Percentiles rank a stretch among this genome's conserved stretches.
Conservation (phyloP, 2,329 filamentous ascomycete genomes). For the Fusarium longipes region DNA sequence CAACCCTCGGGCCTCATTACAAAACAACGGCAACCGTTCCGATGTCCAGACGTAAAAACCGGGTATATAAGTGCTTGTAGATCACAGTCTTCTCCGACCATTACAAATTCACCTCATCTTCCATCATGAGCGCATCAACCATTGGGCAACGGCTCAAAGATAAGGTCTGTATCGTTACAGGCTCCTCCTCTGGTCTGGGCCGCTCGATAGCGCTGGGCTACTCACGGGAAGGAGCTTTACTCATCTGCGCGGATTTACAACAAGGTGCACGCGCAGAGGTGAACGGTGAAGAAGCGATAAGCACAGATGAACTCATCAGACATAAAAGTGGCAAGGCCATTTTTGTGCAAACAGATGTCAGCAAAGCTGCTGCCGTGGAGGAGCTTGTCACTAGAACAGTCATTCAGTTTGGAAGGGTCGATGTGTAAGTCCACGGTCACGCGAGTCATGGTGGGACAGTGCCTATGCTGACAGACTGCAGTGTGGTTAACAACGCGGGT, state of each 20-base stretch:
- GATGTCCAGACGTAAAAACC: background rate
- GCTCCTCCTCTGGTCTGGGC: conserved; percentile 59
- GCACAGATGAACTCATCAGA: conserved; percentile 51
- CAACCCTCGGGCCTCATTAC: background rate
- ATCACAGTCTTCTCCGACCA: background rate
- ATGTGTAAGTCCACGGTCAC: conserved; percentile 42
- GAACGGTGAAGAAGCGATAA: conserved; percentile 45
- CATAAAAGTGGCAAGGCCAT: conserved; percentile 51
- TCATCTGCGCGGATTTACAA: conserved; percentile 57
- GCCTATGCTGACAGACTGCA: conserved; percentile 18
- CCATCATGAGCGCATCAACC: background rate
- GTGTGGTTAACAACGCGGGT: conserved; percentile 58
- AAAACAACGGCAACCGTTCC: background rate
- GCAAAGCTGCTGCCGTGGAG: conserved; percentile 51
- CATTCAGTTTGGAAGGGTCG: conserved; percentile 35
- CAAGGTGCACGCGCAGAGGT: conserved; percentile 44
- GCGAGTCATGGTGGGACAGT: conserved; percentile 28
- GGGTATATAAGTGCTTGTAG: background rate
- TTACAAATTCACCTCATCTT: fast-evolving
- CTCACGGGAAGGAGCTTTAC: conserved; percentile 53
- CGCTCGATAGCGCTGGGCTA: conserved; percentile 59
- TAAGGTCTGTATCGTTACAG: conserved; percentile 58
- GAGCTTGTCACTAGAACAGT: conserved; percentile 48
- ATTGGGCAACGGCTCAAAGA: conserved; percentile 14
- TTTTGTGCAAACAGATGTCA: conserved; percentile 59